Base-by-base conservation (phyloP, 805 yeast genomes). In the Yarrowia phangngaensis region DNA sequence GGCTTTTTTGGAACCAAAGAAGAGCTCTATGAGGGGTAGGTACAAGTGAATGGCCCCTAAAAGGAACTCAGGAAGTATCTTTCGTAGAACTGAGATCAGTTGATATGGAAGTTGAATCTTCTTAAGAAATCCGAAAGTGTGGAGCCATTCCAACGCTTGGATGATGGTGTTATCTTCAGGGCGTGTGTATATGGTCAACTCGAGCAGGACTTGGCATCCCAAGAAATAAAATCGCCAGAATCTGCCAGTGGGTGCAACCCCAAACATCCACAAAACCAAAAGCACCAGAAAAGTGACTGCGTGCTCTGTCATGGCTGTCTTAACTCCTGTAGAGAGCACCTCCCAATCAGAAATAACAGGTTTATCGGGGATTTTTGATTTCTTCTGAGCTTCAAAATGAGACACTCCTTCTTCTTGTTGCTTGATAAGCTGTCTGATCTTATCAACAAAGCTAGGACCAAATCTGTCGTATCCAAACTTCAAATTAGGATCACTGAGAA, bases 381-480 rank as follows among this genome's bases (percentile, higher is more conserved):
- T 16, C n/a, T 5, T 27, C 28, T 28, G 48, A 13, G 29, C 4
- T 29, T 20, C 27, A 13, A 41, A 30, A 2, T 41, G 48, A 12
- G 48, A 41, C n/a, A n/a, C n/a, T 4, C 35, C 48, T 29, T 41
- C 48, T n/a, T 41, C 48, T 17, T 29, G 49, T 28, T 30, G 51
- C 16, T 33, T 24, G 22, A 26, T 14, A 11, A 41, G 50, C 24
- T 14, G 26, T n/a, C 16, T 27, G 17, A 34, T 34, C 59, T 54
- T 54, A 13, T 28, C 48, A 5, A 51, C 26, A 13, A 55, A 95
- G 59, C 82, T 88, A 59, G 78, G 81, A 65, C 97, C 97, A 60
- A 79, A 85, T 53, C 80, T 76, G 66, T 89, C 96, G 62, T 89
- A 90, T 3, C 80, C 62, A 33, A 80, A 85, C 72, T 95, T 79